Base-by-base conservation (phyloP, 2,329 filamentous ascomycete genomes). In the Alternaria incomplexa region DNA sequence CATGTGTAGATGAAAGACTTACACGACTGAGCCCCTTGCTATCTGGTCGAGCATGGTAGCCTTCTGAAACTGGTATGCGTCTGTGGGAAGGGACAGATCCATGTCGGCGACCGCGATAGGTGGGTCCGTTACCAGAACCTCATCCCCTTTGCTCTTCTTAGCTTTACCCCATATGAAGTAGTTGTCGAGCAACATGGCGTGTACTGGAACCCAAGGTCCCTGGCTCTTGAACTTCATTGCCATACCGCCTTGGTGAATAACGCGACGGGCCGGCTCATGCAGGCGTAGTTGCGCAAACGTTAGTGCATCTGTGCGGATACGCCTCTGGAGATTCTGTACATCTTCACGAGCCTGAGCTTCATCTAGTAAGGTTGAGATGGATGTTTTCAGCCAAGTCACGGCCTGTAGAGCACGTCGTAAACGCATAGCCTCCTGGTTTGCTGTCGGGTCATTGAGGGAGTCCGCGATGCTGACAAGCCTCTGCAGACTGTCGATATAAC, bases 141-240 rank as follows among this genome's bases (percentile, higher is more conserved):
- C 68, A 10, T 72, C 66, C 1, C 59, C 62, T 23, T 65, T 71
- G 59, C 32, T 61, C 51, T 70, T 62, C 61, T 72, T 77, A 8
- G 69, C 44, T 26, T 69, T 74, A 5, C 73, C 76, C 76, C 75
- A 77, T 10, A 77, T 58, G 12, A 77, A 56, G 50, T 63, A 73
- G 48, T 78, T 74, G 26, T 79, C 74, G 2, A 79, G 62, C 20
- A 77, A 61, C 7, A 77, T 59, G 17, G 63, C 73, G 26, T 78
- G 72, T 2, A 78, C 67, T 30, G 71, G 46, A n/a, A 65, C 58
- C 76, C 76, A 79, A n/a, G 66, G 30, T 4, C 76, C 76, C 36
- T 71, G 67, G n/a, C 72, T 67, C n/a, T 73, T 73, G 12, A 70
- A 28, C 57, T 73, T 77, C 61, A 77, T 70, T 10, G 73, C 73